Evolutionary conservation across 345 rosid species (phyloP), one percentile per base, ranked within the genome.

Genomic region (Eutrema yunnanense): DNA sequence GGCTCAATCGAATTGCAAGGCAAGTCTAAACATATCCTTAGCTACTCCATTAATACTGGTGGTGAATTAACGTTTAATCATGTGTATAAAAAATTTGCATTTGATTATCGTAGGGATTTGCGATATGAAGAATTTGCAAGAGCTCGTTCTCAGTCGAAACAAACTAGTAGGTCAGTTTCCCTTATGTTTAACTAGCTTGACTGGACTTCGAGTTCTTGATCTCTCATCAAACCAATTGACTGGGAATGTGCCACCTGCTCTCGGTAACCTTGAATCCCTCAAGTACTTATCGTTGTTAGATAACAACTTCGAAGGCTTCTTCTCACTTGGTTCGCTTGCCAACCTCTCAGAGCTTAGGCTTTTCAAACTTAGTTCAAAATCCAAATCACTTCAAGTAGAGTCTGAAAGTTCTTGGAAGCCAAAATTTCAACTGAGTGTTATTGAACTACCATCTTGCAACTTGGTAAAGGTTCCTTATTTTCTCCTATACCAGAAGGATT

Each of bases 331-430:
- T 60, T 63, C 2, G 1, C 30, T 71, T 0, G 13, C 68, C 30
- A 77, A 65, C 36, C 75, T 63, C 30, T 48, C 76, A 3, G 22
- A 22, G 42, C 73, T 77, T 19, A 60, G 7, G n/a, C 76, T 77
- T 8, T 11, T 77, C 2, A 30, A 13, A 48, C 32, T 66, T 74
- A 0, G 1, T 11, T 65, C 72, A 49, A 30, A 3, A 4, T 58
- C 66, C 14, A 57, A 30, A 26, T 55, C 38, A 10, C 29, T 74
- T 1, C 51, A 30, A 5, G 60, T 73, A 19, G 8, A 11, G 3
- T 46, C 10, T 0, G 72, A 16, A 29, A 5, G n/a, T 49, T 34
- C 9, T 0, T 69, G 71, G 75, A 40, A 34, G 22, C 75, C 80
- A 50, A 41, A 16, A 3, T 63, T 70, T 48, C 71, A 76, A 9